phyloP scores from a whole-genome alignment of 768 basidiomycete species.

The Auricularia sp. region DNA sequence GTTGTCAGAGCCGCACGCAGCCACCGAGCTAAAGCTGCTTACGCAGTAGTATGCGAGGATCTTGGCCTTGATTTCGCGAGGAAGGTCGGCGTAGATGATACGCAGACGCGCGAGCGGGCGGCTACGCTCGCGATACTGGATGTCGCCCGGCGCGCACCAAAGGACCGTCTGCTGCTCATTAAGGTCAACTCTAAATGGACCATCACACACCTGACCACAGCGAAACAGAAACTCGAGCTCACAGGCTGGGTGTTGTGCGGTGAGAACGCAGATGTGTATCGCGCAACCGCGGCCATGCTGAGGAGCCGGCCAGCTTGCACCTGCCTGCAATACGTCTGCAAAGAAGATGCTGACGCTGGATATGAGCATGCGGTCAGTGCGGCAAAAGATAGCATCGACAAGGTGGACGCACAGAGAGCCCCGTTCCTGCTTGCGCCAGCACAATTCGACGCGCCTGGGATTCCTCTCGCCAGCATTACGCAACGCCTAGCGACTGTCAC shows the following conservation, averaged over 20 bases:
- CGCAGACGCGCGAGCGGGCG: neutral
- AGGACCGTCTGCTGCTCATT: neutral
- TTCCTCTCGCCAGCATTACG: neutral
- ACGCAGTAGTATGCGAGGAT: neutral
- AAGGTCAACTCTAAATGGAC: neutral
- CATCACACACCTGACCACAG: neutral
- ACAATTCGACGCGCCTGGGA: neutral
- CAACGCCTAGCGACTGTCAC: neutral
- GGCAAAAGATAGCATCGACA: too few relatives aligned
- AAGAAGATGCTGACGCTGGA: neutral
- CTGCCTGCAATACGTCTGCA: neutral
- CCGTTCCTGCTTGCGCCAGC: neutral
- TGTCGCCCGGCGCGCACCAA: neutral
- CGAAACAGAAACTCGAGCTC: neutral
- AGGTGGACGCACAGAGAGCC: neutral
- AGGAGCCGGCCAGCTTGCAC: neutral
- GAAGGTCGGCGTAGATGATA: neutral
- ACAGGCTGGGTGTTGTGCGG: neutral
- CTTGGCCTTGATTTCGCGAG: neutral
- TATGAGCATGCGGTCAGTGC: too few relatives aligned
- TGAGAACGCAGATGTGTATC: neutral
- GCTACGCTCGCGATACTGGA: neutral
- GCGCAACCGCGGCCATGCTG: slow-evolving; percentile 9
- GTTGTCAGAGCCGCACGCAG: neutral
- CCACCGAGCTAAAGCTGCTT: neutral